Evolutionary conservation across 1,284 basidiomycete species (phyloP).

Genomic region (Irpex sp.): DNA sequence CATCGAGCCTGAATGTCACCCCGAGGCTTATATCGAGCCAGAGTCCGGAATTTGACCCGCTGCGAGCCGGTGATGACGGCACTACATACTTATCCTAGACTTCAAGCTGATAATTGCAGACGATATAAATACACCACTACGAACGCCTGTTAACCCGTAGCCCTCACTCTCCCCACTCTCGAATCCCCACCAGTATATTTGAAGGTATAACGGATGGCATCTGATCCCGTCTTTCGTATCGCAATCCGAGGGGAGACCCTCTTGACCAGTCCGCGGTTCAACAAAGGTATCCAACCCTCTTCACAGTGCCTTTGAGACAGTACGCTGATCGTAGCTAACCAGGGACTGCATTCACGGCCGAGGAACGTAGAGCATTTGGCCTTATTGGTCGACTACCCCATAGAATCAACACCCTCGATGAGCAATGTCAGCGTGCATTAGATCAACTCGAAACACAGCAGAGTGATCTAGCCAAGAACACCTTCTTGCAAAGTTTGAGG

Average conservation of each 20-base stretch:
- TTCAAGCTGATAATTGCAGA: too few species aligned
- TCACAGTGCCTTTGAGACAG: constrained; percentile 19
- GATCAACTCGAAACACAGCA: constrained; percentile 53
- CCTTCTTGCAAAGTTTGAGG: constrained; percentile 69
- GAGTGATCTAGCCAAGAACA: constrained; percentile 60
- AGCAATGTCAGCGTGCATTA: constrained; percentile 72
- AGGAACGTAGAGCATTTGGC: constrained; percentile 69
- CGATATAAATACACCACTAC: too few species aligned
- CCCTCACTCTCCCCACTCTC: too few species aligned
- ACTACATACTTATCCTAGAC: too few species aligned
- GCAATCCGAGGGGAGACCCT: constrained; percentile 53
- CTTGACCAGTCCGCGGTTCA: constrained; percentile 57
- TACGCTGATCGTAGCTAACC: constrained; percentile 33
- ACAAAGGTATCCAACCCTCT: constrained; percentile 58
- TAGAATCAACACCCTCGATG: constrained; percentile 71
- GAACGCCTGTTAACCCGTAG: too few species aligned
- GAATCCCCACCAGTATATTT: too few species aligned
- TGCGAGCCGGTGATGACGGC: too few species aligned
- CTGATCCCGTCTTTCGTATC: constrained; percentile 29
- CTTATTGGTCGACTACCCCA: constrained; percentile 77
- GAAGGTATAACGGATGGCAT: neutral
- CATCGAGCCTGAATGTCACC: too few species aligned
- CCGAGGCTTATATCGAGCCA: too few species aligned
- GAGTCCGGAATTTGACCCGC: too few species aligned
- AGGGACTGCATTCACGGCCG: constrained; percentile 65